Evolutionary conservation across 2,329 filamentous ascomycete species (phyloP).

Genomic region (Triangularia verruculosa): DNA sequence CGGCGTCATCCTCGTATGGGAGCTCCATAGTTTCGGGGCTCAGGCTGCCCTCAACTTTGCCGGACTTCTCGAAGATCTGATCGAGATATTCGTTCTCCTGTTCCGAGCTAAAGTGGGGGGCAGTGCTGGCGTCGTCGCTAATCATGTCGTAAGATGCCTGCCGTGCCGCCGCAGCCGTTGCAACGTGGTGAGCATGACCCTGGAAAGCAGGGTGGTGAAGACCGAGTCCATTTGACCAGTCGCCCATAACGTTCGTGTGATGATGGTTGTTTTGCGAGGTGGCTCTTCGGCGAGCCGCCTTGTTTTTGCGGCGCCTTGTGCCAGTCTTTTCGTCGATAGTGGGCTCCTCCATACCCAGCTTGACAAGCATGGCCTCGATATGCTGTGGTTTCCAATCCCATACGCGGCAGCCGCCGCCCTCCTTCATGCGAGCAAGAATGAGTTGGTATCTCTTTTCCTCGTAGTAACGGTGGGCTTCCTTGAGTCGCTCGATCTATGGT

Average conservation of each 20-base stretch:
- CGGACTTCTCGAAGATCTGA: slow-evolving; percentile 28
- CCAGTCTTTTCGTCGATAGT: slow-evolving; percentile 41
- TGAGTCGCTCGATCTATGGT: slow-evolving; percentile 39
- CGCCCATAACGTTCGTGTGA: slow-evolving; percentile 19
- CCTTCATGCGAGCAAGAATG: slow-evolving; percentile 45
- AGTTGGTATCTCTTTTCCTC: slow-evolving; percentile 44
- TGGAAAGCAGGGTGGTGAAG: slow-evolving; percentile 26
- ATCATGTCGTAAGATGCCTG: slow-evolving; percentile 22
- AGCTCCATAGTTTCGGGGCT: slow-evolving; percentile 24
- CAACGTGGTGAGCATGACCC: slow-evolving; percentile 23
- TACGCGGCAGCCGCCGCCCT: slow-evolving; percentile 49
- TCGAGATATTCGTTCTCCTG: slow-evolving; percentile 34
- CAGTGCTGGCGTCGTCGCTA: slow-evolving; percentile 19
- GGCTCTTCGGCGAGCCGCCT: slow-evolving; percentile 26
- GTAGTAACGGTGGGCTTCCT: slow-evolving; percentile 39
- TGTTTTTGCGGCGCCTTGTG: slow-evolving; percentile 43
- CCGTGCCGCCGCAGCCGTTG: slow-evolving; percentile 10
- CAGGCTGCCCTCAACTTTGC: slow-evolving; percentile 23
- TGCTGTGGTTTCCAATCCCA: slow-evolving; percentile 50
- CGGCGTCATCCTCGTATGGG: slow-evolving; percentile 17
- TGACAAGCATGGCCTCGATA: slow-evolving; percentile 49
- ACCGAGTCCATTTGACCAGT: slow-evolving; percentile 28
- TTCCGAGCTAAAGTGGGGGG: slow-evolving; percentile 31
- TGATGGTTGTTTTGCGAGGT: slow-evolving; percentile 18
- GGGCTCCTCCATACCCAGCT: slow-evolving; percentile 46